Evolutionary conservation across 192 early-diverging fungal genomes (phyloP).

Genomic region (Dimargaris xerosporica): DNA sequence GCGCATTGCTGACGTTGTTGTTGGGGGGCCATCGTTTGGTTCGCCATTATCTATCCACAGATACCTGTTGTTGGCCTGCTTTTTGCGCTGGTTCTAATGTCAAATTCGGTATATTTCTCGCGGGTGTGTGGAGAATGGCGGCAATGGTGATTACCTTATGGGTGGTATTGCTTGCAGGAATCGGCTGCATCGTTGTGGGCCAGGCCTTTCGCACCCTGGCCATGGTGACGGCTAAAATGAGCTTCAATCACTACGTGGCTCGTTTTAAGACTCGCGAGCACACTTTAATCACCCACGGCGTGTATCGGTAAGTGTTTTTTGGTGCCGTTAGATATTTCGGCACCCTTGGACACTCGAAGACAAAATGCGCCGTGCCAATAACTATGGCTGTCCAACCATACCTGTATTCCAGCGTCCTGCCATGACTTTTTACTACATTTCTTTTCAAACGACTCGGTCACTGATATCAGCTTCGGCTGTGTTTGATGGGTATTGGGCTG

Average conservation of each 20-base stretch:
- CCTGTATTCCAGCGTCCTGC: not conserved
- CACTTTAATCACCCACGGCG: constrained; percentile 66
- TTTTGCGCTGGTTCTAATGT: too few relatives aligned
- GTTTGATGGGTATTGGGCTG: too few relatives aligned
- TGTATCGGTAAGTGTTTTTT: constrained; percentile 47
- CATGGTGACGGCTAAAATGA: constrained; percentile 81
- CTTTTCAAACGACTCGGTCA: constrained; percentile 6
- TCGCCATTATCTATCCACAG: not conserved
- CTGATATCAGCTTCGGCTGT: constrained; percentile 13
- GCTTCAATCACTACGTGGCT: constrained; percentile 73
- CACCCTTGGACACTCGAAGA: not conserved
- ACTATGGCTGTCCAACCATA: not conserved
- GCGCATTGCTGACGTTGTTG: not conserved
- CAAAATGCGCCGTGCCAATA: not conserved
- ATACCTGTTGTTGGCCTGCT: too few relatives aligned
- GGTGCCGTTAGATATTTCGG: not conserved
- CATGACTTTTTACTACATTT: constrained; percentile 1
- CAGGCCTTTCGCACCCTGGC: constrained; percentile 67
- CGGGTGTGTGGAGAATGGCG: too few relatives aligned
- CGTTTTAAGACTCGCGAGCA: constrained; percentile 53
- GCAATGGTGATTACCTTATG: too few relatives aligned
- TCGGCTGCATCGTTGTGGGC: constrained; percentile 42
- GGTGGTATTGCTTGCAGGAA: constrained; percentile 24
- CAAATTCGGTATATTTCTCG: too few relatives aligned
- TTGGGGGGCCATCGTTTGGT: not conserved